These are phyloP conservation scores for Isoetes engelmannii DNA, from an alignment of 83 land plant genomes.

Conservation along the genomic window DNA sequence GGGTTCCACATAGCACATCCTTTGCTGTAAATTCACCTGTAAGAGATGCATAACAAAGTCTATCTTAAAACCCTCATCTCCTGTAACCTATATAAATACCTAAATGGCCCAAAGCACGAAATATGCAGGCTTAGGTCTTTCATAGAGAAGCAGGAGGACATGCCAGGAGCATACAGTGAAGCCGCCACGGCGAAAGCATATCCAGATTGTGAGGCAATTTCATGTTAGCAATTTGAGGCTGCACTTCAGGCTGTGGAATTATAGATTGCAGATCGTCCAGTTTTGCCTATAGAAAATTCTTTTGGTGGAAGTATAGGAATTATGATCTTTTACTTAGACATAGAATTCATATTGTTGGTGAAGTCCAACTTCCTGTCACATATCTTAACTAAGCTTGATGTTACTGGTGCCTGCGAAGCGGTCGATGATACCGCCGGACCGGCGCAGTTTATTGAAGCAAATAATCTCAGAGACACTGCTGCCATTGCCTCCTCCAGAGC, in stretches of 20 bases:
- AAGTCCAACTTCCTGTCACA: conserved; percentile 61
- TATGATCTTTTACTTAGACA: conserved; percentile 72
- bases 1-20: no score
- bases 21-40: no score
- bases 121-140: no score
- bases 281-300: conserved; percentile 63
- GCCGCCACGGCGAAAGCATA: conserved; percentile 60
- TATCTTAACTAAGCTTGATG: conserved; percentile 44
- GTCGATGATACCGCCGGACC: conserved; percentile 65
- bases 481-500: conserved; percentile 52
- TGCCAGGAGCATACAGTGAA: conserved; percentile 54
- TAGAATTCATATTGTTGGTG: conserved; percentile 64
- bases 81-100: no score
- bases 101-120: no score
- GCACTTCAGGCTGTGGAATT: conserved; percentile 68
- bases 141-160: no score
- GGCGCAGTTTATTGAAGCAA: conserved; percentile 45
- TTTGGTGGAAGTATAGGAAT: conserved; percentile 60
- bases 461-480: conserved; percentile 51
- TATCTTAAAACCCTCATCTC: no score
- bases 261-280: conserved; percentile 63
- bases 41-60: no score
- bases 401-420: conserved; percentile 45
- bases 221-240: conserved; percentile 54
- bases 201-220: conserved; percentile 50